Conservation (phyloP, 2,329 filamentous ascomycete genomes). For the Penicillium hesseltinei region DNA sequence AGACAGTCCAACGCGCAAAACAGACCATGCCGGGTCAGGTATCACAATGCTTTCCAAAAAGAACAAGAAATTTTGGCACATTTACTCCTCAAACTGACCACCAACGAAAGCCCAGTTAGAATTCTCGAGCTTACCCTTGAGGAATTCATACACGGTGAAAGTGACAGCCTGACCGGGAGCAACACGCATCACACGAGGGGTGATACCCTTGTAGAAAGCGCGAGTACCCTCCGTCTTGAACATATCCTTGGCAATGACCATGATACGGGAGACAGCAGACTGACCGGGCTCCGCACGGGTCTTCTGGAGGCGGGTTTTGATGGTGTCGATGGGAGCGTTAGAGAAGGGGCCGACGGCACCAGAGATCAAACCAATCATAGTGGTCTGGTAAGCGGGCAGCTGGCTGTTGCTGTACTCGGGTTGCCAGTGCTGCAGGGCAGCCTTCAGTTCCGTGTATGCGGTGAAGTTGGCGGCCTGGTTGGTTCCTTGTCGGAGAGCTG, state of each 20-base stretch:
- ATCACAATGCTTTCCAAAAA: slow-evolving; percentile 25
- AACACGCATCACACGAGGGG: slow-evolving; percentile 93
- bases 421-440: slow-evolving; percentile 69
- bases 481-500: slow-evolving; percentile 87
- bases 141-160: slow-evolving; percentile 72
- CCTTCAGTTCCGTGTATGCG: slow-evolving; percentile 92
- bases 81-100: slow-evolving; percentile 64
- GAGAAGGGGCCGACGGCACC: slow-evolving; percentile 95
- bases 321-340: slow-evolving; percentile 97
- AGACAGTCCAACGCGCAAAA: slow-evolving; percentile 7
- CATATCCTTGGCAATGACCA: slow-evolving; percentile 75
- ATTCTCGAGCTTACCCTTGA: slow-evolving; percentile 70
- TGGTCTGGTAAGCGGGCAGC: slow-evolving; percentile 86
- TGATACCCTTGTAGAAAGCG: slow-evolving; percentile 99
- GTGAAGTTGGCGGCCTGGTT: slow-evolving; percentile 99
- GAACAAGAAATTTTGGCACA: slow-evolving; percentile 1
- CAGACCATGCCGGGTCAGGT: slow-evolving; percentile 24
- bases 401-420: slow-evolving; percentile 63
- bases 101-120: slow-evolving; percentile 59
- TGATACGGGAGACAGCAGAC: slow-evolving; percentile 75
- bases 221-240: slow-evolving; percentile 90
- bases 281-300: slow-evolving; percentile 79
- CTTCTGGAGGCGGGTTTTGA: slow-evolving; percentile 95
- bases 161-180: slow-evolving; percentile 87
- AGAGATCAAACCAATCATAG: slow-evolving; percentile 81